Evolutionary conservation across 106 monocot species (phyloP), one percentile per base, ranked within the genome.

Genomic region (Allium sativum): DNA sequence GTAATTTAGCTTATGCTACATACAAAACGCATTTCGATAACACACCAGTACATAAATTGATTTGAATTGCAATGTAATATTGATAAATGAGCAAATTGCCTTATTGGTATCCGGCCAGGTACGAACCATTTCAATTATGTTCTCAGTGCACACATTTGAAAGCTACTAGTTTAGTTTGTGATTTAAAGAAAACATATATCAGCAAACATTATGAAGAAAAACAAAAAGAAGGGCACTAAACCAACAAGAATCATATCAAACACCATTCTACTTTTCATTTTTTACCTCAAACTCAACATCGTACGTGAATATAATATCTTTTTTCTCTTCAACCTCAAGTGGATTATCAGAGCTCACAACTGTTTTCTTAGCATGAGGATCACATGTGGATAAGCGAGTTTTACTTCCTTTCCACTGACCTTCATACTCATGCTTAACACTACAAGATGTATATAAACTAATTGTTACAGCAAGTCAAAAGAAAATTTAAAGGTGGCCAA

Each of bases 271-370:
- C 31, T 50, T 15, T 6, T 61, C 56, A 16, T 43, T 56, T 19
- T 68, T 61, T 48, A 88, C 96, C 91, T 82, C 55, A 58, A 96
- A 96, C 21, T 84, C 84, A 40, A 91, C 77, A 68, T 96, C 91
- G 76, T 87, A 96, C 8, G 96, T 91, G 76, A 96, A 96, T 68
- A 96, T 79, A 44, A 96, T 87, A 8, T 96, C 91, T n/a, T 73
- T 82, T 50, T 80, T 81, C 18, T 58, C 79, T 66, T 84, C 87
- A 18, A 96, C 84, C 72, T 85, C 96, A 61, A 91, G 96, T 7
- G 96, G 96, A 21, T 55, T 71, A 46, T 91, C 91, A 51, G 96
- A 91, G 59, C 75, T 82, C 18, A 77, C 46, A 72, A 96, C 82
- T 17, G 68, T 69, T 9, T 68, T 84, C 57, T 88, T 91, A 31